A percentile compares a stretch with the other conserved stretches of the same genome.
phyloP scores from a whole-genome alignment of 495 filamentous ascomycete genomes.

The Letharia columbiana region DNA sequence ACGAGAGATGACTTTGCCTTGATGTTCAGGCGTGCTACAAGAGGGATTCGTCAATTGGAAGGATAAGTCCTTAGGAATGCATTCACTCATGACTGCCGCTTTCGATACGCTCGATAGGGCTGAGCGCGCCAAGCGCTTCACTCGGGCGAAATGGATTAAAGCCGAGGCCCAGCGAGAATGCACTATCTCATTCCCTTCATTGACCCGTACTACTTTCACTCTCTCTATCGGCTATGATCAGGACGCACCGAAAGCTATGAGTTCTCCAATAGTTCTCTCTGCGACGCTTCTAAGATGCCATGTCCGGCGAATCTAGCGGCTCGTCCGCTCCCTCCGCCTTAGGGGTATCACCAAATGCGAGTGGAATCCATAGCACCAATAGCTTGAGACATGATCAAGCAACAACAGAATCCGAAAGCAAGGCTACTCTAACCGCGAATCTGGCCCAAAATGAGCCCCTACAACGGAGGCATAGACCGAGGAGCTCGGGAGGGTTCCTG shows the following conservation, averaged over 20 bases:
- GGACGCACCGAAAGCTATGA: slow-evolving; percentile 9
- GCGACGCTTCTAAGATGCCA: slow-evolving; percentile 17
- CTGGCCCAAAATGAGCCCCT: slow-evolving; percentile 8
- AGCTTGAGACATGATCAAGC: not conserved
- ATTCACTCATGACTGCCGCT: no score
- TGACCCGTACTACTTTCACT: not conserved
- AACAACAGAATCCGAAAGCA: not conserved
- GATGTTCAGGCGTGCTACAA: not conserved
- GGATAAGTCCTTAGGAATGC: no score
- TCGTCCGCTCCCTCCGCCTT: not conserved
- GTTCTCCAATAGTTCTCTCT: not conserved
- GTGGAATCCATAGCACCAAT: not conserved
- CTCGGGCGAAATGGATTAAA: not conserved
- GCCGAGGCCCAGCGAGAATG: slow-evolving; percentile 1
- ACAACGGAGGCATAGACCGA: slow-evolving; percentile 26
- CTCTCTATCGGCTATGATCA: not conserved
- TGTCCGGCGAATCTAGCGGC: slow-evolving; percentile 21
- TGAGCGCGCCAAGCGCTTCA: not conserved
- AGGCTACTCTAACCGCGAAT: not conserved
- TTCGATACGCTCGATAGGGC: not conserved
- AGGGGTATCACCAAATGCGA: not conserved
- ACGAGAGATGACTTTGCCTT: not conserved
- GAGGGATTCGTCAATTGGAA: not conserved
- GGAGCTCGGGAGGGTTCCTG: slow-evolving; percentile 40
- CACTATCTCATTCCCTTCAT: not conserved